Base-by-base conservation (phyloP, 495 filamentous ascomycete genomes). In the Penicillium steckii region DNA sequence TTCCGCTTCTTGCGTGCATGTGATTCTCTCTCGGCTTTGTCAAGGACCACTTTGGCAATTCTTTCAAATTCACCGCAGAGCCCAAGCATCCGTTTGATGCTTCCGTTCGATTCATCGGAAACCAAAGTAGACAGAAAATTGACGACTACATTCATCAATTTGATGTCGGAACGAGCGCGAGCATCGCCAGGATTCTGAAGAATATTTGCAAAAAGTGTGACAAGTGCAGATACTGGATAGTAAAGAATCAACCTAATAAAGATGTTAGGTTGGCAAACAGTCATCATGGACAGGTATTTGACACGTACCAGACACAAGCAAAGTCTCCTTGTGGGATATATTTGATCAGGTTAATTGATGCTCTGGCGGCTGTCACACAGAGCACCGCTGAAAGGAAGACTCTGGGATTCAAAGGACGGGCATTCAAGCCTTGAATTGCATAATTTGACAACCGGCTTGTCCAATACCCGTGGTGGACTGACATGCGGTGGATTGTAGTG, bases 401-500 rank as follows among this genome's bases (percentile, higher is more conserved):
- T 52, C 94, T 77, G 1, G 94, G 94, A 57, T 97, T 98, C 47
- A 98, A 70, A 3, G 94, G 91, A 54, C 85, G 79, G 4, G 91
- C 87, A 69, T 96, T 97, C 30, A 96, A 70, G 5, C 94, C 94
- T 60, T 94, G 88, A 35, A 97, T 92, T 2, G 94, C 94, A 66
- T 90, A 98, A 59, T 97, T 93, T 23, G 92, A 95, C 19, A 97
- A 76, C 35, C 94, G 83, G 60, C 88, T 96, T 7, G 92, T 96
- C 94, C 94, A 98, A 73, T 96, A 97, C 2, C 94, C 94, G 64
- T 97, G 95, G 66, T 98, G 94, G 44, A 97, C 85, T 4, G 90
- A 95, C 94, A 97, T 97, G 19, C 94, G 89, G 71, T 98, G 94
- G 47, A 98, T 96, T 1, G 94, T 98, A 12, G 92, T 97, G 48